Conservation (phyloP, 306 rosid species). For the Crataegus laevigata region DNA sequence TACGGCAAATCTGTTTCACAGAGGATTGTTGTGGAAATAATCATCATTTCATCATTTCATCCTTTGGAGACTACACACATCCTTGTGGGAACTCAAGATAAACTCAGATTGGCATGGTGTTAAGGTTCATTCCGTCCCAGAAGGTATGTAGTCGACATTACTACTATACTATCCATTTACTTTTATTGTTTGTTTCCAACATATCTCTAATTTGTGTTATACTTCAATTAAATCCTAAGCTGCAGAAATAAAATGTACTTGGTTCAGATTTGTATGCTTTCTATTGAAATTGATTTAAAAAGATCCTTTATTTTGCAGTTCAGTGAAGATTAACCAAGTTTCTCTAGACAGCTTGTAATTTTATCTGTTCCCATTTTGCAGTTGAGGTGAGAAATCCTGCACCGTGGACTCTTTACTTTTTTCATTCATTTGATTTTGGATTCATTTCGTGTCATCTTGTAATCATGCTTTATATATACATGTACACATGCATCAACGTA, state of each 20-base stretch:
- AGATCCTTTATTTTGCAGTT: background rate
- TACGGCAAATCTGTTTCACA: background rate
- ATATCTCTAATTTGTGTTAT: background rate
- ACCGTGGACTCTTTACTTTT: conserved; percentile 12
- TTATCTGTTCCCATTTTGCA: conserved; percentile 15
- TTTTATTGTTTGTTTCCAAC: background rate
- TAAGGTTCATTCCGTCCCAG: conserved; percentile 26
- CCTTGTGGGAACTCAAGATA: conserved; percentile 11
- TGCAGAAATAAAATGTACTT: conserved; percentile 1
- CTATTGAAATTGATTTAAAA: background rate
- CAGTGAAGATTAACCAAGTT: conserved; percentile 6
- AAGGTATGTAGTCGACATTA: conserved; percentile 31
- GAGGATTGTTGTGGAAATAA: background rate
- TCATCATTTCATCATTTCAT: conserved; percentile 1
- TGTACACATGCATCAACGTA: background rate
- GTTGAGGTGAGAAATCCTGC: conserved; percentile 19
- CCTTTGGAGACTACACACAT: conserved; percentile 21
- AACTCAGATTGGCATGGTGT: conserved; percentile 6
- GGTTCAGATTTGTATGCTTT: conserved; percentile 10
- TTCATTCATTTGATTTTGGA: conserved; percentile 6
- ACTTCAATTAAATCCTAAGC: background rate
- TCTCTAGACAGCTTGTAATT: background rate
- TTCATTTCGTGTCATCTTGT: conserved; percentile 1
- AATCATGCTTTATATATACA: background rate
- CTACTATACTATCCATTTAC: conserved; percentile 1